Evolutionary conservation across 2,329 filamentous ascomycete genomes (phyloP), one percentile per base, ranked within the genome.

Genomic region (Coniella lustricola): DNA sequence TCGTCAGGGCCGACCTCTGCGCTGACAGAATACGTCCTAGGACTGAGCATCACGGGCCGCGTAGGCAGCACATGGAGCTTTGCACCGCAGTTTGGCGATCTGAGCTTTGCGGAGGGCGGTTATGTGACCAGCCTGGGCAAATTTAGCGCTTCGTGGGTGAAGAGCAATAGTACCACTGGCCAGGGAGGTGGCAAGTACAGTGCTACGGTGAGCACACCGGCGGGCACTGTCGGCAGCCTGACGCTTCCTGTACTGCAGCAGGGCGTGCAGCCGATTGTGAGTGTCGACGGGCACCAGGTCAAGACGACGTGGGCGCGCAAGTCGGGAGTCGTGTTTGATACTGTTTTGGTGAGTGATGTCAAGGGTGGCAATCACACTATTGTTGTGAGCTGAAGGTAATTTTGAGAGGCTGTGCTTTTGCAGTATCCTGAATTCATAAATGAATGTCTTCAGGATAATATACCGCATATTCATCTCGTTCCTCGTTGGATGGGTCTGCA

Each of bases 1-100:
- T 67, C 67, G 9, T 68, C 68, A 0, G 73, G 73, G 0, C 73
- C 73, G 10, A 72, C 71, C 1, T 67, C 66, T 37, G 68, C 71
- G 2, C 56, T 76, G 49, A 73, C 67, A 1, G 65, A 69, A 43
- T 64, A 65, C 21, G 59, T 73, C 17, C 61, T 74, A 3, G 73
- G 73, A 0, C 56, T 75, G 38, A 60, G 61, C 48, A 56, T 73
- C 17, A 65, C 63, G 1, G 55, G 58, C 1, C 62, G 62, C 2
- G 62, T 60, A 9, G 69, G 69, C 0, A 59, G 57, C 25, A 56
- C 56, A 12, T 72, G 67, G 65, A 50, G 50, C 20, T 60, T 72
- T 14, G 62, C 60, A 38, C 69, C 69, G 13, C 66, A 69, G 50
- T 62, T 67, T 38, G 68, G 66, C 0, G 65, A 70, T 48, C 55